Conservation (phyloP, 192 early-diverging fungal species). For the Backusella parvicylindrica region DNA sequence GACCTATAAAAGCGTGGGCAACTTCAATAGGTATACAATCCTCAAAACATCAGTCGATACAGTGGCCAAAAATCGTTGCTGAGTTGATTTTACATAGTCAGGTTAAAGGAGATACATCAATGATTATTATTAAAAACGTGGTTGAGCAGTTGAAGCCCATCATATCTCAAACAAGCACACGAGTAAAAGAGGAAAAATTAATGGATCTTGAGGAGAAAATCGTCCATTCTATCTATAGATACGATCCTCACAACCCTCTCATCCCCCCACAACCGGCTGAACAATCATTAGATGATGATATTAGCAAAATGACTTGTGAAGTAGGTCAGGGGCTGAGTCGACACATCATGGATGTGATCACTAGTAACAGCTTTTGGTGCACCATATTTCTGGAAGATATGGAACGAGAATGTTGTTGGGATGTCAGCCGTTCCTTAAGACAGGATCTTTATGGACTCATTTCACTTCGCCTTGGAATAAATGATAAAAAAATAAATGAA, state of each 20-base stretch:
- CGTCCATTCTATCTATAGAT: conserved; percentile 17
- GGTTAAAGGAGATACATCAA: background rate
- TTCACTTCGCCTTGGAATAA: background rate
- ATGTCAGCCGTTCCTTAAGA: conserved; percentile 37
- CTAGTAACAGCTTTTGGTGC: conserved; percentile 41
- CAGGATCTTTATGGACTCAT: conserved; percentile 40
- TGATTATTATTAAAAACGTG: background rate
- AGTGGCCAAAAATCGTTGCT: conserved; percentile 18
- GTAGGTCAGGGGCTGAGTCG: conserved; percentile 27
- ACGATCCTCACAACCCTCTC: conserved; percentile 13
- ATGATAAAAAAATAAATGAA: conserved; percentile 25
- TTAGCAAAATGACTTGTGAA: background rate
- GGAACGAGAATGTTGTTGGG: conserved; percentile 36
- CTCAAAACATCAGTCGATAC: background rate
- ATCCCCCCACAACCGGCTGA: background rate
- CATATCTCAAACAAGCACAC: conserved; percentile 6
- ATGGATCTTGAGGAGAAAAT: conserved; percentile 9
- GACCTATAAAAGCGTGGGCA: background rate
- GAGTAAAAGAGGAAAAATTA: background rate
- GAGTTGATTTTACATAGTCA: conserved; percentile 10
- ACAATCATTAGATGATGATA: background rate
- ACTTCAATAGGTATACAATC: background rate
- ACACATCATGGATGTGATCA: conserved; percentile 43
- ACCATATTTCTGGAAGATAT: conserved; percentile 47
- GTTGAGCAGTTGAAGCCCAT: conserved; percentile 6